A percentile compares a stretch with the other conserved stretches of the same genome.
Conservation (phyloP, 2,329 filamentous ascomycete genomes). For the Fusarium coffeatum region DNA sequence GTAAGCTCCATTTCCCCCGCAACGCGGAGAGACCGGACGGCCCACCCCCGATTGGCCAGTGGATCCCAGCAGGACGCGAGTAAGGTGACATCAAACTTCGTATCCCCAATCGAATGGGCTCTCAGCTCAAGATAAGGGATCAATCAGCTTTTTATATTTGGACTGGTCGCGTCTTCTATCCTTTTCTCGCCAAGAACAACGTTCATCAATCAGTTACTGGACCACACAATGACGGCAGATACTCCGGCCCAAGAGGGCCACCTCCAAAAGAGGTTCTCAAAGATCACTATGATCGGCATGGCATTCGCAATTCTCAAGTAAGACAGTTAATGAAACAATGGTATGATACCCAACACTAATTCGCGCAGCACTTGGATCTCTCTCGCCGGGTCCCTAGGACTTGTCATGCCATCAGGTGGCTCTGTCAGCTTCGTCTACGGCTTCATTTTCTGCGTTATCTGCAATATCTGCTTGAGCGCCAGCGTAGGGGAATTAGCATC, state of each 20-base stretch:
- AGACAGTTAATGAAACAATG: not conserved
- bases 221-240: slow-evolving; percentile 18
- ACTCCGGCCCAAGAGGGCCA: slow-evolving; percentile 24
- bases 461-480: slow-evolving; percentile 35
- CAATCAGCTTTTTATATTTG: slow-evolving; percentile 4
- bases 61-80: not conserved
- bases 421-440: slow-evolving; percentile 54
- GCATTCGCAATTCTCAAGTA: slow-evolving; percentile 60
- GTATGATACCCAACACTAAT: not conserved
- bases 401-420: slow-evolving; percentile 56
- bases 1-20: slow-evolving; percentile 23
- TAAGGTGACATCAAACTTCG: slow-evolving; percentile 2
- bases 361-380: slow-evolving; percentile 49
- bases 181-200: not conserved
- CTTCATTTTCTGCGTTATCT: slow-evolving; percentile 50
- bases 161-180: not conserved
- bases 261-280: slow-evolving; percentile 41
- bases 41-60: slow-evolving; percentile 15
- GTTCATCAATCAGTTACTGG: not conserved
- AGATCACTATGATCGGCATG: slow-evolving; percentile 48
- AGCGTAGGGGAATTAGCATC: slow-evolving; percentile 40
- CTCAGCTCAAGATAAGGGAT: not conserved
- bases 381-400: slow-evolving; percentile 57
- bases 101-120: not conserved
- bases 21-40: slow-evolving; percentile 14